Base-by-base conservation (phyloP, 2,329 filamentous ascomycete species). In the Lasiodiplodia gonubiensis region DNA sequence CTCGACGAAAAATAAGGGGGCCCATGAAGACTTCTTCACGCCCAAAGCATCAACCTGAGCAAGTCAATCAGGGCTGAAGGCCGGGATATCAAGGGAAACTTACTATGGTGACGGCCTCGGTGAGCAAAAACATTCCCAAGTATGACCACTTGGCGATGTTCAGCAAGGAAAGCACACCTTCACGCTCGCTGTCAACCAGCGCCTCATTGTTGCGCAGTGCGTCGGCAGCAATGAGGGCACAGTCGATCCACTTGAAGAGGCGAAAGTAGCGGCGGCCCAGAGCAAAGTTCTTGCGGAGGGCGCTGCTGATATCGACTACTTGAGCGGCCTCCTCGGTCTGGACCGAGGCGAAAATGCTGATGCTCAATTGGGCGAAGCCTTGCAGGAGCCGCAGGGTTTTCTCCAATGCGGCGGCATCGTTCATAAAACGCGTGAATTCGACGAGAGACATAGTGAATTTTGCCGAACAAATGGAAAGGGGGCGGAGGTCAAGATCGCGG, bases 221-320 rank as follows among this genome's bases (percentile, higher is more conserved):
- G 25, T 67, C 66, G 8, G 66, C 37, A 0, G 66, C 55, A n/a
- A 52, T 37, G 1, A 67, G 27, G 5, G 59, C 66, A 42, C 57
- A 67, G 39, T 67, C 66, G 25, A 67, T 55, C 55, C 55, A 67
- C 42, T 67, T 67, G 66, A 67, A 67, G 27, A 63, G 10, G 37
- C 66, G 66, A n/a, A 67, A 67, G 37, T 67, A 67, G 37, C 66
- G 66, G 23, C 66, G 55, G 10, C 57, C 66, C 4, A 67, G 49
- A 23, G 66, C 66, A 51, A 67, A 67, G 30, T 67, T 59, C 57
- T 64, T 67, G 35, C 57, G 55, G 25, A 67, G 49, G n/a, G 53
- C 37, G 2, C 49, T 30, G 66, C 57, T 64, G 16, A 63, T 49
- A n/a, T 54, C 49, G n/a, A 64, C 57, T 25, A 67, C 35, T 11